These are phyloP conservation scores for Acrocalymma vagum DNA, from an alignment of 2,329 filamentous ascomycete genomes.

Conservation along the genomic window DNA sequence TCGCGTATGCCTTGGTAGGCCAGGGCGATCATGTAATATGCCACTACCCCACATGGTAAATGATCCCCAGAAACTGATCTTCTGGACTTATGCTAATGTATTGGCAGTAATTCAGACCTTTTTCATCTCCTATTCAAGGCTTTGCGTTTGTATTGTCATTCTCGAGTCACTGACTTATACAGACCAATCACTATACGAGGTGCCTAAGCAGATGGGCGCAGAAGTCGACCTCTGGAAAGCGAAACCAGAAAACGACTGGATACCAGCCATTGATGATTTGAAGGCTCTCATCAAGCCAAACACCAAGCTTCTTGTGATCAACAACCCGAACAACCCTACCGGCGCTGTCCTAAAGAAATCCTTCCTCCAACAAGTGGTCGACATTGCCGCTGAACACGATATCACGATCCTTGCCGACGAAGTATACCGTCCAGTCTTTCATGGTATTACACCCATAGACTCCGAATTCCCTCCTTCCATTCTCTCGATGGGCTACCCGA, in stretches of 20 bases:
- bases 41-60: conserved; percentile 79
- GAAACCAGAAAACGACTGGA: conserved; percentile 69
- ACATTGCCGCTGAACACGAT: conserved; percentile 67
- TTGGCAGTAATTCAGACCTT: too few relatives aligned
- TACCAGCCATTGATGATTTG: conserved; percentile 73
- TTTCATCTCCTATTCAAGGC: too few relatives aligned
- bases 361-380: conserved; percentile 68
- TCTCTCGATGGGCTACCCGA: conserved; percentile 75
- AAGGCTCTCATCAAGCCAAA: conserved; percentile 70
- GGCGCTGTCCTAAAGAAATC: conserved; percentile 72
- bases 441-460: conserved; percentile 66
- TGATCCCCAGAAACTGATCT: not conserved
- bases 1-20: conserved; percentile 75
- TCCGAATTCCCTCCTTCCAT: conserved; percentile 71
- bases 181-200: conserved; percentile 77
- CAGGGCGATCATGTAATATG: conserved; percentile 85
- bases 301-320: conserved; percentile 76
- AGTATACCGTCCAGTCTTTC: conserved; percentile 85
- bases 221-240: conserved; percentile 81
- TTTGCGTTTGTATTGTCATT: too few relatives aligned
- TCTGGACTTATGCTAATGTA: not conserved
- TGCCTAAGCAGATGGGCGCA: conserved; percentile 78
- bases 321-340: conserved; percentile 85
- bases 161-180: too few relatives aligned
- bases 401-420: conserved; percentile 80